Base-by-base conservation (phyloP, 805 yeast species). In the Ogataea populi-albae region DNA sequence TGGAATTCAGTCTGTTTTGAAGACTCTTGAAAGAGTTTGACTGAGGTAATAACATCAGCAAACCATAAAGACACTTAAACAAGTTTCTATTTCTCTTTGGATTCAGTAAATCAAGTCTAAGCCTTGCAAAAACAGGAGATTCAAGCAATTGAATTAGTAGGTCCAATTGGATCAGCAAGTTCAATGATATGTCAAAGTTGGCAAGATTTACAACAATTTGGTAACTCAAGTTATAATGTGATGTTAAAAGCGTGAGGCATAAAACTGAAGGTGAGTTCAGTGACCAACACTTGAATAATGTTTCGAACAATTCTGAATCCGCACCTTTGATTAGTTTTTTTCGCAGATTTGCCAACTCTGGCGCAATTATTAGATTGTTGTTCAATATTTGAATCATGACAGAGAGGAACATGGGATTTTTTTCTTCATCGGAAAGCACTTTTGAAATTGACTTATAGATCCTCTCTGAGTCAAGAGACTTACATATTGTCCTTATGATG, bases 11-110 rank as follows among this genome's bases (percentile, higher is more conserved):
- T 41, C 98, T 69, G 50, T 81, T 85, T 46, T 82, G 82, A 45
- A 93, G 68, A 0, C 85, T 77, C n/a, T 74, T 78, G 56, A 86
- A 93, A 0, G 98, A 95, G 9, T 86, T 74, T 0, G 96, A 86
- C 57, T 93, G 98, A 0, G 98, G 98, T 32, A 93, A 62, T 4
- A 93, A 70, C 98, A 93, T 93, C 40, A 93, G 66, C 20, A 93
- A 73, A 2, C 98, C 98, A 57, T 87, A 93, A 20, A 93, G 70
- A 35, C 96, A 85, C 55, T 87, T 86, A 68, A 82, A 86, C 22
- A 93, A 64, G 51, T 73, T 84, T 1, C 94, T 95, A 54, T 84
- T 73, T 44, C 73, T 76, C 31, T 81, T 86, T 1, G 96, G 96
- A 52, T 86, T 95, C 30, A 93, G 65, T n/a, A 93, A 65, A 59